Percentiles rank a stretch among this genome's conserved stretches.
Evolutionary conservation across 164 flowering plant genomes (phyloP).

Genomic region (Echeveria elegans): DNA sequence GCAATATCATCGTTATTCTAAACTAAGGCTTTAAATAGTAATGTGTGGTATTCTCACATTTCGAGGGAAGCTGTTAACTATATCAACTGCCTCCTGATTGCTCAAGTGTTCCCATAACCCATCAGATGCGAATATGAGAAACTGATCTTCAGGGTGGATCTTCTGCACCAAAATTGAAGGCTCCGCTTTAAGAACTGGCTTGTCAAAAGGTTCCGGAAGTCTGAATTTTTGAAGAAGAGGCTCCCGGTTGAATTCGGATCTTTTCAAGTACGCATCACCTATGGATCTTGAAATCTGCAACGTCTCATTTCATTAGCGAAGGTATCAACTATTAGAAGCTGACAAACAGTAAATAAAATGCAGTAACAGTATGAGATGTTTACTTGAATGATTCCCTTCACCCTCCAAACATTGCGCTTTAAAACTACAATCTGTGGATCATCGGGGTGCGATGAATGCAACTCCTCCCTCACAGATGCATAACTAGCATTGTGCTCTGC

Average conservation of each 20-base stretch:
- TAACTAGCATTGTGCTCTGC: constrained; percentile 78
- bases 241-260: constrained; percentile 60
- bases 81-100: constrained; percentile 85
- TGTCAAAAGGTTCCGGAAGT: constrained; percentile 47
- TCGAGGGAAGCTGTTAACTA: constrained; percentile 57
- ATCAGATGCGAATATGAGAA: constrained; percentile 88
- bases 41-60: constrained; percentile 36
- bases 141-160: constrained; percentile 54
- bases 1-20: background rate
- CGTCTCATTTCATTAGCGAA: background rate
- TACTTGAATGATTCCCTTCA: constrained; percentile 93
- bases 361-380: constrained; percentile 8
- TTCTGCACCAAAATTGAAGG: constrained; percentile 61
- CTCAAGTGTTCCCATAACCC: constrained; percentile 93
- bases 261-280: constrained; percentile 90
- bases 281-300: constrained; percentile 83
- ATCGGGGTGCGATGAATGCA: constrained; percentile 69
- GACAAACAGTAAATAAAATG: background rate
- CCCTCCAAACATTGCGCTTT: constrained; percentile 94
- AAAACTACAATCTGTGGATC: constrained; percentile 86
- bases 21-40: background rate
- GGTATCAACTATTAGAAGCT: no score
- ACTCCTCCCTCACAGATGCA: constrained; percentile 75
- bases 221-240: constrained; percentile 73
- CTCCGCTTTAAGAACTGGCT: constrained; percentile 72